Evolutionary conservation across 2,329 filamentous ascomycete species (phyloP).

Genomic region (Pseudogymnoascus sp.): DNA sequence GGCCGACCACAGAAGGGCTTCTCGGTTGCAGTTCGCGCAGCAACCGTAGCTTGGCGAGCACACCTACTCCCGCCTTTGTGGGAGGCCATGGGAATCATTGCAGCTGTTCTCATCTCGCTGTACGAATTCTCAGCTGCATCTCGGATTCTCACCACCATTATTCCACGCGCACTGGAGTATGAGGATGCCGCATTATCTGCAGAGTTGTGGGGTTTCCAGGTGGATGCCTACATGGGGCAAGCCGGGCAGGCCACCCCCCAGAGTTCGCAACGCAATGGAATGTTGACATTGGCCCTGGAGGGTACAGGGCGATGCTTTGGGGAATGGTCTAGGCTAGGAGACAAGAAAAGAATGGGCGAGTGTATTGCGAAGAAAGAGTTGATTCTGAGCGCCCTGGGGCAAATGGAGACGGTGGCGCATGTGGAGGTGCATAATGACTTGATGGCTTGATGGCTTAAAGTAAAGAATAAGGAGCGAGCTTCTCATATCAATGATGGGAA

Average conservation of each 20-base stretch:
- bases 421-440: conserved; percentile 47
- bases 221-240: conserved; percentile 57
- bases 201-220: conserved; percentile 49
- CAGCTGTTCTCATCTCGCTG: conserved; percentile 50
- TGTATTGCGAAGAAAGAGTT: conserved; percentile 55
- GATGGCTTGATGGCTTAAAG: conserved; percentile 14
- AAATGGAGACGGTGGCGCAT: conserved; percentile 46
- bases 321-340: conserved; percentile 49
- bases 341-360: conserved; percentile 48
- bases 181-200: conserved; percentile 49
- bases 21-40: conserved; percentile 56
- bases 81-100: conserved; percentile 49
- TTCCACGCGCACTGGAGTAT: conserved; percentile 57
- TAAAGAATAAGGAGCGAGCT: neutral
- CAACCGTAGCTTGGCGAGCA: conserved; percentile 52
- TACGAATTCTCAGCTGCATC: conserved; percentile 49
- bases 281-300: conserved; percentile 40
- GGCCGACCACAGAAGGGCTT: conserved; percentile 57
- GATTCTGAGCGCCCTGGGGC: conserved; percentile 51
- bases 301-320: conserved; percentile 41
- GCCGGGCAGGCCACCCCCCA: conserved; percentile 38
- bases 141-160: conserved; percentile 49
- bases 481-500: neutral
- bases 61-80: conserved; percentile 52
- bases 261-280: conserved; percentile 37